Base-by-base conservation (phyloP, 805 yeast genomes). In the Candida mattraensis region DNA sequence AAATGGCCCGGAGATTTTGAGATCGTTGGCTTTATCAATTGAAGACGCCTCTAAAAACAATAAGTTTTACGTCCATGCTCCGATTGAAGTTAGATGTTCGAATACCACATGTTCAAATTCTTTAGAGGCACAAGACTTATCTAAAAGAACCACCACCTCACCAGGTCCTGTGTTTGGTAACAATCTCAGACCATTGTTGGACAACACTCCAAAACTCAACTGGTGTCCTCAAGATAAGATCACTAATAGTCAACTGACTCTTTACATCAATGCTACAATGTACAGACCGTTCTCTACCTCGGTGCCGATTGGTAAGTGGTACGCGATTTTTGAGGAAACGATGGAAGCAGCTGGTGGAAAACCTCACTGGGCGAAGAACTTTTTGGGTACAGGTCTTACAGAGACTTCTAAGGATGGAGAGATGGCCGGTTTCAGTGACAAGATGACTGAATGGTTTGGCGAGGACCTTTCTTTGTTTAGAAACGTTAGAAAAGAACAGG, bases 361-460 rank as follows among this genome's bases (percentile, higher is more conserved):
- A 58, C 99, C 99, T 2, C 99, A 91, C 61, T 91, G 99, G 99
- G 99, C 99, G 12, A 91, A 91, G 69, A 89, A 88, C 61, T 91
- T 87, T 60, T 67, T 85, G 38, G 95, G 95, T 1, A 64, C 74
- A 3, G 58, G 44, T 33, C 43, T 25, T 51, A 55, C 54, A 3
- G 74, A 70, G 26, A 67, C 64, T 37, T 63, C 66, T 35, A 78
- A 74, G 40, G 81, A 76, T 44, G 83, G 81, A 44, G 80, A 83
- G 41, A 85, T 87, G 93, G 70, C 79, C 50, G 96, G 96, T 1
- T 78, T 87, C 55, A 76, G 79, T 20, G 70, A 74, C 7, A 75
- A 76, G 41, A 76, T 87, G 64, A 67, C 70, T 35, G 77, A 77
- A 47, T 86, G 95, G 95, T 86, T 80, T 55, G 95, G 93, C 8